Percentiles rank a stretch among this genome's conserved stretches.
Evolutionary conservation across 164 flowering plant species (phyloP).

Genomic region (Macadamia tetraphylla): DNA sequence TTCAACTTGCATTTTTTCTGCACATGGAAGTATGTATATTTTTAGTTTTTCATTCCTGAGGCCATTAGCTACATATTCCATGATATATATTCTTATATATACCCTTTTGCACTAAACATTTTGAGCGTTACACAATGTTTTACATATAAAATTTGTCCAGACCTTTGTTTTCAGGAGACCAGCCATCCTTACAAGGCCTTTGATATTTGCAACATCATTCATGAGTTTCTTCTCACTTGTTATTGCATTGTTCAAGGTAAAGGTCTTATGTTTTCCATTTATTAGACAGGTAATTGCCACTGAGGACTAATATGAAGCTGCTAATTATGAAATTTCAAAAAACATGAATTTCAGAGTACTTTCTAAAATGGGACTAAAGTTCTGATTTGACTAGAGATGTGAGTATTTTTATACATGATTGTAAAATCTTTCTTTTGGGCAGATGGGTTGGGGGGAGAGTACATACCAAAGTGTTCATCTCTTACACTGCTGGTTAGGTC

Average conservation of each 20-base stretch:
- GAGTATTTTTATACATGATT: not conserved
- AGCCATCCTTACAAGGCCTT: constrained; percentile 59
- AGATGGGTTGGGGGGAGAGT: too few relatives aligned
- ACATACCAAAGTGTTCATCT: too few relatives aligned
- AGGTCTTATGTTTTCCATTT: not conserved
- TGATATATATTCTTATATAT: not conserved
- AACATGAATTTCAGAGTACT: not conserved
- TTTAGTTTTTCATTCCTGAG: not conserved
- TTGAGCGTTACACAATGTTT: not conserved
- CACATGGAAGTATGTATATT: constrained; percentile 67
- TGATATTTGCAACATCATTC: constrained; percentile 89
- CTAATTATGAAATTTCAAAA: not conserved
- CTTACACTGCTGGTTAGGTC: too few relatives aligned
- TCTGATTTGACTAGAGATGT: too few relatives aligned
- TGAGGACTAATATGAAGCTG: not conserved
- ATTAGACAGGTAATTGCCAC: not conserved
- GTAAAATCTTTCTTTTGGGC: too few relatives aligned
- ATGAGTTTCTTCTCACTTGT: constrained; percentile 99
- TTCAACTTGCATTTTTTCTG: constrained; percentile 84
- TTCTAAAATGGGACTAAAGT: not conserved
- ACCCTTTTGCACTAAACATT: not conserved
- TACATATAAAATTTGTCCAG: constrained; percentile 30
- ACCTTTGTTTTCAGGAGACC: constrained; percentile 66
- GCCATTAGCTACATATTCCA: not conserved
- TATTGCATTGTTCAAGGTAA: constrained; percentile 95